Percentiles rank a stretch among this genome's conserved stretches.
Conservation (phyloP, 352 stramenopile genomes). For the Globisporangium middletonii region DNA sequence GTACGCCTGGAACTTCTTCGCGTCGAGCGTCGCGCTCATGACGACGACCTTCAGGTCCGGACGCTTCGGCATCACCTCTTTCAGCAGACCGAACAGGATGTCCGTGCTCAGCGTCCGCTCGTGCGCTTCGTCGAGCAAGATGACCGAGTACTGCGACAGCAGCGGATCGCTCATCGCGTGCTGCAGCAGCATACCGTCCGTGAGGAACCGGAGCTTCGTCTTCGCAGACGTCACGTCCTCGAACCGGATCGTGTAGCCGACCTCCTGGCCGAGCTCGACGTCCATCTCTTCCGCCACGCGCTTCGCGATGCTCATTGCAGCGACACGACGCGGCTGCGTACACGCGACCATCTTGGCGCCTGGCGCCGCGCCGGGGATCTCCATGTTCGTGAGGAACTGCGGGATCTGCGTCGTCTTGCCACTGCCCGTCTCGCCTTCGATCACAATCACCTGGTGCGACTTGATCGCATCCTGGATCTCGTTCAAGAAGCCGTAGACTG, state of each 20-base stretch:
- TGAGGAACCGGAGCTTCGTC: constrained; percentile 84
- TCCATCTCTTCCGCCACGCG: constrained; percentile 99
- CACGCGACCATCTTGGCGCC: constrained; percentile 88
- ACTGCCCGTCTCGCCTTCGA: constrained; percentile 97
- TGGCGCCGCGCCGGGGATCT: constrained; percentile 61
- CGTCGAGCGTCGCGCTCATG: constrained; percentile 98
- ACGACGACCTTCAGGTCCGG: constrained; percentile 97
- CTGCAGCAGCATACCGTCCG: constrained; percentile 95
- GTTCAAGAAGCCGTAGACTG: constrained; percentile 95
- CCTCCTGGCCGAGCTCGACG: constrained; percentile 94
- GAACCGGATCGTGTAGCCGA: constrained; percentile 99
- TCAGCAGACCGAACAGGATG: constrained; percentile 97
- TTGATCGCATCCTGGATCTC: constrained; percentile 96
- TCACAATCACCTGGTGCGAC: constrained; percentile 94
- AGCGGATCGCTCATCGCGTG: constrained; percentile 96
- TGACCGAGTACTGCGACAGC: constrained; percentile 94
- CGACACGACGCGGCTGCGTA: constrained; percentile 97
- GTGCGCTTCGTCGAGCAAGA: constrained; percentile 98
- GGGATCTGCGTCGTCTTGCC: constrained; percentile 97
- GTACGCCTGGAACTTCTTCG: constrained; percentile 94
- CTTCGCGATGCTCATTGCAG: constrained; percentile 96
- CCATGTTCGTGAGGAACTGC: constrained; percentile 88
- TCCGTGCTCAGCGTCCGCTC: constrained; percentile 97
- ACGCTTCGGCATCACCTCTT: constrained; percentile 93
- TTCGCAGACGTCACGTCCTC: constrained; percentile 91